These are phyloP conservation scores for Colletotrichum magnum DNA, from an alignment of 2,329 filamentous ascomycete genomes.

Conservation along the genomic window DNA sequence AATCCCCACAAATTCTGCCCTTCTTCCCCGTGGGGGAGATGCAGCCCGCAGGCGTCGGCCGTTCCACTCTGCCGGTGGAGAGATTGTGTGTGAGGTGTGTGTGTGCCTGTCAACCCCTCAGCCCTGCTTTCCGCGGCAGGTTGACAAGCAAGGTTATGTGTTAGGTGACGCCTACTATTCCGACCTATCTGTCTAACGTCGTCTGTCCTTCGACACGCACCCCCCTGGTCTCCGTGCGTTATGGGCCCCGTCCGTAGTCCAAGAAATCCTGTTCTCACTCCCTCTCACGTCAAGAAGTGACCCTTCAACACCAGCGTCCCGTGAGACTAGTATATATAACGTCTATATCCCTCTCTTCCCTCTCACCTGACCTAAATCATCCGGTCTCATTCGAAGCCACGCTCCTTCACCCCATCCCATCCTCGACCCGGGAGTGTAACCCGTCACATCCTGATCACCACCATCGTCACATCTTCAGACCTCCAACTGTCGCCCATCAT, in stretches of 20 bases:
- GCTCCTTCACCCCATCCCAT: slow-evolving; percentile 5
- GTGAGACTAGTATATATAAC: slow-evolving; percentile 22
- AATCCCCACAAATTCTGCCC: slow-evolving; percentile 5
- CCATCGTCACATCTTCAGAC: not conserved
- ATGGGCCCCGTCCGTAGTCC: slow-evolving; percentile 22
- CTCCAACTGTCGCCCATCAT: slow-evolving; percentile 9
- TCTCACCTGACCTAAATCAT: slow-evolving; percentile 10
- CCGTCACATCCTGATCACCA: slow-evolving; percentile 5
- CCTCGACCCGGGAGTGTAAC: not conserved
- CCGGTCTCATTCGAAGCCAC: slow-evolving; percentile 24
- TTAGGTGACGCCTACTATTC: too few species aligned
- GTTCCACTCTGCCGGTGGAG: slow-evolving; percentile 18
- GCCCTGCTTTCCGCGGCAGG: too few species aligned
- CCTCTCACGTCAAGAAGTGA: not conserved
- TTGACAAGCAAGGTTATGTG: too few species aligned
- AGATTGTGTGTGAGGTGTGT: not conserved
- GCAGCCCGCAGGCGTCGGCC: not conserved
- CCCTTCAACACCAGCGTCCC: slow-evolving; percentile 8
- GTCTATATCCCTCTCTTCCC: not conserved
- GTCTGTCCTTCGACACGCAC: not conserved
- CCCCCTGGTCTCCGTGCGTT: slow-evolving; percentile 20
- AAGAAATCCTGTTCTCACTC: slow-evolving; percentile 23
- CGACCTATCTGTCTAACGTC: not conserved
- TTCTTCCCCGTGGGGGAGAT: slow-evolving; percentile 21
- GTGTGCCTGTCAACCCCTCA: not conserved